phyloP scores from a whole-genome alignment of 768 basidiomycete species.

The Porphyrellus cyaneotinctus region DNA sequence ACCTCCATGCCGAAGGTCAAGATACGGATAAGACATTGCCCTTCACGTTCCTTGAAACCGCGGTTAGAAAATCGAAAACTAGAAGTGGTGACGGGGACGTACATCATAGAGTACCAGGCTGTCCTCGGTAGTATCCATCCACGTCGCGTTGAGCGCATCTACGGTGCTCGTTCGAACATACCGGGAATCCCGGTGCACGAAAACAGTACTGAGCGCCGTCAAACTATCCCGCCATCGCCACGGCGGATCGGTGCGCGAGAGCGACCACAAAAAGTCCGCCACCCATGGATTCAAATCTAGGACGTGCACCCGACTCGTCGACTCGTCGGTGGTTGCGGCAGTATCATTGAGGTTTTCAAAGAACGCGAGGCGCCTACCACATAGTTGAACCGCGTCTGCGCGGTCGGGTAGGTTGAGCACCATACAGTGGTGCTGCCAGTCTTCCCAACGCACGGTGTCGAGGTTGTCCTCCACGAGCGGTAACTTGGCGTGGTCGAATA shows the following conservation, averaged over 20 bases:
- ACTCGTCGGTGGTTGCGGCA: slow-evolving; percentile 2
- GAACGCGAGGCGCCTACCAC: slow-evolving; percentile 30
- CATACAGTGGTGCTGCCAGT: slow-evolving; percentile 44
- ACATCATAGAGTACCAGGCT: slow-evolving; percentile 56
- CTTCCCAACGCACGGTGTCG: slow-evolving; percentile 48
- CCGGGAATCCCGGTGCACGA: slow-evolving; percentile 22
- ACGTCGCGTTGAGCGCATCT: slow-evolving; percentile 44
- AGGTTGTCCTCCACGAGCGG: slow-evolving; percentile 40
- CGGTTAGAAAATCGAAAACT: neutral
- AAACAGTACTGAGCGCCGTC: slow-evolving; percentile 28
- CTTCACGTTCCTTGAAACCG: slow-evolving; percentile 27
- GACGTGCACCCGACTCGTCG: slow-evolving; percentile 26
- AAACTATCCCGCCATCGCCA: slow-evolving; percentile 30
- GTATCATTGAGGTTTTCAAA: slow-evolving; percentile 27
- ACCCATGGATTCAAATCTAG: slow-evolving; percentile 30
- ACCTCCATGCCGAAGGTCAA: slow-evolving; percentile 29
- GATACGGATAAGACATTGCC: slow-evolving; percentile 32
- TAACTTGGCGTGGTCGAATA: slow-evolving; percentile 54
- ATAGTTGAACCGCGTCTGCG: slow-evolving; percentile 28
- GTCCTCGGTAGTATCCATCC: slow-evolving; percentile 55
- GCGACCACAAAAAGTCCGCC: slow-evolving; percentile 24
- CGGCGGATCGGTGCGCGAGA: slow-evolving; percentile 25
- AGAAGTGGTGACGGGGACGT: slow-evolving; percentile 19
- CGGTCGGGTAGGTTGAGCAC: slow-evolving; percentile 32
- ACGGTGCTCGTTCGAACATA: slow-evolving; percentile 39